Evolutionary conservation across 352 stramenopile species (phyloP), one percentile per base, ranked within the genome.

Genomic region (Blastocystis sp.): DNA sequence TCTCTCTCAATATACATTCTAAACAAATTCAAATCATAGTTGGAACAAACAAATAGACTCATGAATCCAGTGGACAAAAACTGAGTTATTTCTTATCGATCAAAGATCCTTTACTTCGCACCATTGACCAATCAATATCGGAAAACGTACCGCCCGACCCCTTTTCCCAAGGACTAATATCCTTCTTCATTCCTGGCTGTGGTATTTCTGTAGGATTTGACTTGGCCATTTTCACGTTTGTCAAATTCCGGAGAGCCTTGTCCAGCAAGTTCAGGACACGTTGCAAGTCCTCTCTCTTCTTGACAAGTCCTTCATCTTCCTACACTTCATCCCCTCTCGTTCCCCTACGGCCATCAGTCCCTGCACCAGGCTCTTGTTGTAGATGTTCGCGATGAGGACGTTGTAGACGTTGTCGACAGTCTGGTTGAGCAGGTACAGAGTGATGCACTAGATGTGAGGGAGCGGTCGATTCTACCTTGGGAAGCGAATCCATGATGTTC

Each of bases 401-500:
- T 98, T 98, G 91, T 98, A 96, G 80, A 99, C 93, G 61, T 97
- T 97, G 90, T 98, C 95, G 91, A 97, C 98, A 47, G 96, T 93
- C 90, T 95, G 90, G 34, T 93, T 94, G 37, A 97, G 94, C 94
- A 94, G 79, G 56, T 87, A 90, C 37, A 82, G 95, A 92, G 91
- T 96, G 94, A 23, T 96, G 93, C 23, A 98, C 95, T 90, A 98
- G 98, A 92, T 95, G 97, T 96, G 98, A 98, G 90, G 98, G 98
- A 26, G 15, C 26, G n/a, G 1, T 76, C 11, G 15, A 70, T 15
- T 39, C 43, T n/a, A 96, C 96, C 92, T 99, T 99, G 4, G 97
- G 97, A 54, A 99, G 96, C 90, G 99, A 93, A 90, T 99, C 97
- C 90, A 98, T 93, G 91, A 98, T 98, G 91, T 98, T 98, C 93